Evolutionary conservation across 1,139 yeast genomes (phyloP).

Genomic region (Debaryomycetaceae sp.): DNA sequence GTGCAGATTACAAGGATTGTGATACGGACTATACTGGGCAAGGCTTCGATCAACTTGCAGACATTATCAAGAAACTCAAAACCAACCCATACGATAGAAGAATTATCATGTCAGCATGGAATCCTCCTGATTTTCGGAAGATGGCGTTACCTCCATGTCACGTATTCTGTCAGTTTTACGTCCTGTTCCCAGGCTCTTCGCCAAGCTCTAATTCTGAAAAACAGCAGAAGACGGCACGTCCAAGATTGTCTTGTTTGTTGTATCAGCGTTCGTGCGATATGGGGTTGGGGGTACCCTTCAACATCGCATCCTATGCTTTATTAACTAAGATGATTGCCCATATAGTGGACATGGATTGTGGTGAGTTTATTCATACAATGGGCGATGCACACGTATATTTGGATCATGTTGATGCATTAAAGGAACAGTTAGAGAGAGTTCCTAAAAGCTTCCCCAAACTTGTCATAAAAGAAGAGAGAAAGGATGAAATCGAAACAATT

Average conservation of each 20-base stretch:
- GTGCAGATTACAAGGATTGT: constrained; percentile 84
- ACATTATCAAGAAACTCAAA: constrained; percentile 74
- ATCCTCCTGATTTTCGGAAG: constrained; percentile 85
- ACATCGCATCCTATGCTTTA: constrained; percentile 93
- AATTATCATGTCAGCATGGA: constrained; percentile 96
- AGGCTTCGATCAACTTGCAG: constrained; percentile 87
- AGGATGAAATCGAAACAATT: constrained; percentile 51
- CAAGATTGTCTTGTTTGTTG: constrained; percentile 77
- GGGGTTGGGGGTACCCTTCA: constrained; percentile 98
- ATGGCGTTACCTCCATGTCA: constrained; percentile 99
- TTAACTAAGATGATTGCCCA: constrained; percentile 94
- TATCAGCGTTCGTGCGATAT: constrained; percentile 98
- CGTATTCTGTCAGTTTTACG: constrained; percentile 93
- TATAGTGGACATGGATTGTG: constrained; percentile 89
- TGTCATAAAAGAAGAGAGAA: constrained; percentile 55
- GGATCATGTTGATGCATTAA: constrained; percentile 88
- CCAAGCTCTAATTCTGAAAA: constrained; percentile 14
- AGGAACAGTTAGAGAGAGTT: constrained; percentile 67
- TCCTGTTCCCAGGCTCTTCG: constrained; percentile 60
- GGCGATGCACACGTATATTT: constrained; percentile 96
- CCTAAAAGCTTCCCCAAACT: constrained; percentile 83
- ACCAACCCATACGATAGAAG: constrained; percentile 92
- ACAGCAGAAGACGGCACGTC: constrained; percentile 31
- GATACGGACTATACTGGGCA: constrained; percentile 82
- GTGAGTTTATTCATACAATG: constrained; percentile 90